These are phyloP conservation scores for Oxytropis ochrocephala DNA, from an alignment of 306 rosid species.

Conservation along the genomic window DNA sequence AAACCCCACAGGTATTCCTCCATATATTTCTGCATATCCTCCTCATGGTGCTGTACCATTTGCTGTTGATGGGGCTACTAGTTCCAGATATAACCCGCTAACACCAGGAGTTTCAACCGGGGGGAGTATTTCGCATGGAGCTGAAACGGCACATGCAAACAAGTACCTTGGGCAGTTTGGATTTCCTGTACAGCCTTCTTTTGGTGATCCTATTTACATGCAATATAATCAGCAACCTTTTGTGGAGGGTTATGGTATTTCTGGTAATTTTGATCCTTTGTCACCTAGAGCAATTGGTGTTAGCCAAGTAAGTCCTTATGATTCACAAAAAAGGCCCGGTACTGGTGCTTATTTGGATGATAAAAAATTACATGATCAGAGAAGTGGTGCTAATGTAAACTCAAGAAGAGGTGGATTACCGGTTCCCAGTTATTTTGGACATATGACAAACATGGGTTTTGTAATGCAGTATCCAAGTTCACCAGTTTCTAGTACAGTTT, in stretches of 20 bases:
- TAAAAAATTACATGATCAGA: slow-evolving; percentile 33
- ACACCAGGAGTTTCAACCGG: slow-evolving; percentile 36
- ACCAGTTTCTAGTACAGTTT: slow-evolving; percentile 36
- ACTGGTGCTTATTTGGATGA: slow-evolving; percentile 37
- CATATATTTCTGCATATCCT: slow-evolving; percentile 42
- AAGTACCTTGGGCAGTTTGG: slow-evolving; percentile 42
- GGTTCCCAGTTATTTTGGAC: slow-evolving; percentile 45
- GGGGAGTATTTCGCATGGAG: slow-evolving; percentile 40
- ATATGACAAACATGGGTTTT: slow-evolving; percentile 33
- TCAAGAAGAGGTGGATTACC: slow-evolving; percentile 42
- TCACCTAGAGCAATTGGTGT: slow-evolving; percentile 31
- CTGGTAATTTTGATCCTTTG: slow-evolving; percentile 24
- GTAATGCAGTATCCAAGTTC: slow-evolving; percentile 39
- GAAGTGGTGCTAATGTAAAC: slow-evolving; percentile 31
- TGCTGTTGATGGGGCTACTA: slow-evolving; percentile 44
- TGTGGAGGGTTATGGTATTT: slow-evolving; percentile 36
- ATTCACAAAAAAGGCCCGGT: slow-evolving; percentile 28
- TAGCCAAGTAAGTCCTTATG: slow-evolving; percentile 29
- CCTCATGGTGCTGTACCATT: slow-evolving; percentile 39
- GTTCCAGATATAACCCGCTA: slow-evolving; percentile 30
- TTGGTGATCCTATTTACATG: slow-evolving; percentile 43
- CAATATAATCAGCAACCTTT: slow-evolving; percentile 44
- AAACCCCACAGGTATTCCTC: slow-evolving; percentile 36
- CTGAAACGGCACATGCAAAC: slow-evolving; percentile 38
- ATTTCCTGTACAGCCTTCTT: slow-evolving; percentile 37